Evolutionary conservation across 2,329 filamentous ascomycete genomes (phyloP).

Genomic region (Corinectria fuckeliana): DNA sequence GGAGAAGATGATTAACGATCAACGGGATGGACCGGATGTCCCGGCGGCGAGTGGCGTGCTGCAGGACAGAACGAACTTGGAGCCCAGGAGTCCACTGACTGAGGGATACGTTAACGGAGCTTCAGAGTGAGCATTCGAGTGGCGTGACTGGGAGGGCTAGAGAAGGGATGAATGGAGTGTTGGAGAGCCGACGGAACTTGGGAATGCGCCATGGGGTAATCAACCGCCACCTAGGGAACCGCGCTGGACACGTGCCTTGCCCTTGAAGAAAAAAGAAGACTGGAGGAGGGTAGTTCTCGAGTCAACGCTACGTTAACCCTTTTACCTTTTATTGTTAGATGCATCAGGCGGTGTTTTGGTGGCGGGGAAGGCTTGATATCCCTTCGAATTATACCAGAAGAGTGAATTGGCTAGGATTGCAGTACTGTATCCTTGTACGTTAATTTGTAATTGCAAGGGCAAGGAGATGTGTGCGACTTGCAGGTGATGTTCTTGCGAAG

Average conservation of each 20-base stretch:
- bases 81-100: conserved; percentile 42
- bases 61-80: conserved; percentile 44
- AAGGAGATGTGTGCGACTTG: background rate
- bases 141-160: conserved; percentile 9
- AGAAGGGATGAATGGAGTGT: background rate
- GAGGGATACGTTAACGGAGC: conserved; percentile 45
- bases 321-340: conserved; percentile 25
- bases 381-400: conserved; percentile 37
- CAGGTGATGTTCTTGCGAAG: background rate
- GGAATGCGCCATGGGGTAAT: conserved; percentile 3
- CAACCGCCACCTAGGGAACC: conserved; percentile 9
- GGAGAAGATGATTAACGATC: conserved; percentile 75
- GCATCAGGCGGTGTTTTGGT: conserved; percentile 32
- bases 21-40: conserved; percentile 40
- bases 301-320: conserved; percentile 18
- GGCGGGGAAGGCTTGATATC: conserved; percentile 29
- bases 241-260: conserved; percentile 14
- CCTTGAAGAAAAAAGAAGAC: conserved; percentile 7
- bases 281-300: conserved; percentile 7
- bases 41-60: conserved; percentile 39
- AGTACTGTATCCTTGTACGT: conserved; percentile 10
- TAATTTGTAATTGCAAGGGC: conserved; percentile 7
- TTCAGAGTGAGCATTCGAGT: conserved; percentile 17
- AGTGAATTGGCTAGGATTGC: conserved; percentile 27
- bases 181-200: background rate